Evolutionary conservation across 331 rosid species (phyloP).

Genomic region (Pyracantha coccinea): DNA sequence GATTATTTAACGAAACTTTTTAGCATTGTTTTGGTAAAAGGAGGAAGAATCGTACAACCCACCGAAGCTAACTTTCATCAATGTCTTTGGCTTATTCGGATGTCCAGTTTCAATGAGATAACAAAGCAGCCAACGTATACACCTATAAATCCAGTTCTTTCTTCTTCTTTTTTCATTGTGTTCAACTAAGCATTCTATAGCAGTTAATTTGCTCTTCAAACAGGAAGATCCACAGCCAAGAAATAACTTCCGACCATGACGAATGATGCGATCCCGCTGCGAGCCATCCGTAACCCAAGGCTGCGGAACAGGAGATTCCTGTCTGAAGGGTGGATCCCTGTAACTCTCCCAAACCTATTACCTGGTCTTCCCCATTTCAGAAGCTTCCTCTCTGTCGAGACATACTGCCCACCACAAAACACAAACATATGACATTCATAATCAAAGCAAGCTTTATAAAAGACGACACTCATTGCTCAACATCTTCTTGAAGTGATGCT

Average conservation of each 20-base stretch:
- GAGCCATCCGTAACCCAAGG: slow-evolving; percentile 65
- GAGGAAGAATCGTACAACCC: neutral
- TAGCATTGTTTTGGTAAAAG: neutral
- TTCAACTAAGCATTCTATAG: neutral
- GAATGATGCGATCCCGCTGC: slow-evolving; percentile 67
- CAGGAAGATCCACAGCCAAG: slow-evolving; percentile 46
- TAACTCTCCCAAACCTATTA: slow-evolving; percentile 53
- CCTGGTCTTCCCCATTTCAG: slow-evolving; percentile 70
- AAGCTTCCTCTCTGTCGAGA: slow-evolving; percentile 63
- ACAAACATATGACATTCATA: neutral
- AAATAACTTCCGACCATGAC: slow-evolving; percentile 67
- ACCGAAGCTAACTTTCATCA: neutral
- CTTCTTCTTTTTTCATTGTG: neutral
- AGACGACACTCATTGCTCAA: neutral
- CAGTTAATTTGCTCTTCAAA: neutral
- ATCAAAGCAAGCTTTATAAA: neutral
- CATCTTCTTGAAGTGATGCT: neutral
- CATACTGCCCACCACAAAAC: slow-evolving; percentile 38
- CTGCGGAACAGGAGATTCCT: slow-evolving; percentile 64
- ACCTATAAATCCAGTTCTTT: neutral
- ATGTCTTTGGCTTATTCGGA: neutral
- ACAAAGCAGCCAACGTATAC: neutral
- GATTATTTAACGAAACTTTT: too few relatives aligned
- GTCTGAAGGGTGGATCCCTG: slow-evolving; percentile 85
- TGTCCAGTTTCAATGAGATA: neutral